Evolutionary conservation across 2,329 filamentous ascomycete genomes (phyloP), one percentile per base, ranked within the genome.

Genomic region (Beauveria varroae): DNA sequence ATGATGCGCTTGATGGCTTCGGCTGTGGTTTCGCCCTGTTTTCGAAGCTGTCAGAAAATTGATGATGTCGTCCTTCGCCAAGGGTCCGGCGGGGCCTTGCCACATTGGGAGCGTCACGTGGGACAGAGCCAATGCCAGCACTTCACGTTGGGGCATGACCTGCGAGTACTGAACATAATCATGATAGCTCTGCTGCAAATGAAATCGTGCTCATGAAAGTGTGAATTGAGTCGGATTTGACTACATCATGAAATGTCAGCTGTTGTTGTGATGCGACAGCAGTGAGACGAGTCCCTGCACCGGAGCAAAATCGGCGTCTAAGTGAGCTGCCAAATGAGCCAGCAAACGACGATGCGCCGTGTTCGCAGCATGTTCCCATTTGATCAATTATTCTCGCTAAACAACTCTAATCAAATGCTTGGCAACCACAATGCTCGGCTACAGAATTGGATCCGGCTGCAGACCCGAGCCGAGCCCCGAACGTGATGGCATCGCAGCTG

Each of bases 1-100:
- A 41, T 47, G 57, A 54, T 40, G 57, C 37, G 26, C 49, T 40
- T 20, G 57, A 60, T 60, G 50, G 26, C 49, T 26, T 24, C 34
- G n/a, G 26, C 30, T 22, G n/a, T n/a, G 47, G 12, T 46, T 47
- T 60, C 41, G 24, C 34, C 37, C 57, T 26, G 34, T 53, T 57
- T 20, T 53, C 40, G 50, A 60, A 54, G 57, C 49, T 60, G 20
- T 26, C 49, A 60, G 57, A 60, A 61, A 56, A 41, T 56, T 56
- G 59, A 61, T 61, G 51, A 61, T 61, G 59, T 56, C 51, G 58
- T 44, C 24, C 20, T 18, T 16, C 6, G 30, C 22, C 26, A 49
- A 52, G 50, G 49, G 41, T 54, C 41, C 26, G 43, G 51, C 51
- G 43, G 52, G 52, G 51, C 59, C 22, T 61, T 41, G 59, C 51